Percentiles rank a stretch among this genome's conserved stretches.
Conservation (phyloP, 2,329 filamentous ascomycete species). For the Talaromyces amestolkiae region DNA sequence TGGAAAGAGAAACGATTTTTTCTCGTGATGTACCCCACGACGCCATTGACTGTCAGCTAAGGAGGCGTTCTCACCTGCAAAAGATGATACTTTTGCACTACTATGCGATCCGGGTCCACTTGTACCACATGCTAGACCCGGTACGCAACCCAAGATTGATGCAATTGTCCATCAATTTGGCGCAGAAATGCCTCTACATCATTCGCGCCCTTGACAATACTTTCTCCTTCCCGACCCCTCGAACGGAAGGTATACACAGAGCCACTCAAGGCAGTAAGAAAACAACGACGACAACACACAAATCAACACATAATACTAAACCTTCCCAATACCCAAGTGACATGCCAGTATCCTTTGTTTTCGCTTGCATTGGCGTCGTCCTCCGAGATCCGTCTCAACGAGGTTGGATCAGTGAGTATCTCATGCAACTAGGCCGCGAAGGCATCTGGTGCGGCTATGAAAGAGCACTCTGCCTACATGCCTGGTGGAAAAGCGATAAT, state of each 20-base stretch:
- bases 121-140: slow-evolving; percentile 4
- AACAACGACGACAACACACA: neutral
- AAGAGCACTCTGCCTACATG: slow-evolving; percentile 4
- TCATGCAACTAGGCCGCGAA: slow-evolving; percentile 8
- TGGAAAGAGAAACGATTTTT: neutral
- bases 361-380: neutral
- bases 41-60: neutral
- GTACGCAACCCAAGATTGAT: neutral
- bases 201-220: neutral
- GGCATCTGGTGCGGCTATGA: slow-evolving; percentile 11
- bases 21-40: neutral
- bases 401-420: slow-evolving; percentile 4
- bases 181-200: slow-evolving; percentile 5
- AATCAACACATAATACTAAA: neutral
- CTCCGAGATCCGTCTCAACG: neutral
- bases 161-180: neutral
- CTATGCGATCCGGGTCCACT: slow-evolving; percentile 5
- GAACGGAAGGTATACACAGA: neutral
- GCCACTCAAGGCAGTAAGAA: neutral
- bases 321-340: slow-evolving; percentile 2
- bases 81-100: slow-evolving; percentile 6
- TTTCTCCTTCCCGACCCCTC: neutral
- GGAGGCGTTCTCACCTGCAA: slow-evolving; percentile 1
- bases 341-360: slow-evolving; percentile 3
- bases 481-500: slow-evolving; percentile 10